These are phyloP conservation scores for Beauveria rudraprayagi DNA, from an alignment of 2,329 filamentous ascomycete species.

Conservation along the genomic window DNA sequence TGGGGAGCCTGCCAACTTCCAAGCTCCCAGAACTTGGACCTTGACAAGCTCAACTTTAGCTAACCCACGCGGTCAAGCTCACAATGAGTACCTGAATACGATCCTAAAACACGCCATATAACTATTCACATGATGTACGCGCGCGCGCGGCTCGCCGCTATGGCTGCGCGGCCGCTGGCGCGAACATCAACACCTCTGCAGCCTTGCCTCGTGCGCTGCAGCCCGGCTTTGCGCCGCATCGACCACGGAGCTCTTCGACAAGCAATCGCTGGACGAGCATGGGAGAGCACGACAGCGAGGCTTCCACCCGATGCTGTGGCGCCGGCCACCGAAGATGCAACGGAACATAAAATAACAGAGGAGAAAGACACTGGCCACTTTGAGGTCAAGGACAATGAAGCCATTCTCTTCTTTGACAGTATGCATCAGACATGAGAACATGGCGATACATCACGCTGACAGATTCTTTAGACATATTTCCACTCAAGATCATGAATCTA, in stretches of 20 bases:
- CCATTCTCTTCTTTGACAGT: constrained; percentile 88
- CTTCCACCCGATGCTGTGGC: background rate
- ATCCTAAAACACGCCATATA: background rate
- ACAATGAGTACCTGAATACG: background rate
- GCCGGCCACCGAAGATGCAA: constrained; percentile 6
- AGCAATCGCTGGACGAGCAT: background rate
- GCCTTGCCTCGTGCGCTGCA: background rate
- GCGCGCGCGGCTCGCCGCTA: background rate
- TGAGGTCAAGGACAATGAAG: constrained; percentile 64
- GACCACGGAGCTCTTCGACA: background rate
- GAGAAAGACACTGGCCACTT: constrained; percentile 76
- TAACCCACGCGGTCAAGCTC: background rate
- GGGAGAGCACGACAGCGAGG: constrained; percentile 15
- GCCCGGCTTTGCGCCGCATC: background rate
- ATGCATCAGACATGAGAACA: constrained; percentile 22
- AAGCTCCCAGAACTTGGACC: background rate
- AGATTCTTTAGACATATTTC: constrained; percentile 62
- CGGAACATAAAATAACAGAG: constrained; percentile 29
- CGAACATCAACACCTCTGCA: background rate
- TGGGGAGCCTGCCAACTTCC: background rate
- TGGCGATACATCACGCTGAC: constrained; percentile 5
- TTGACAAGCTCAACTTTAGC: constrained; percentile 2
- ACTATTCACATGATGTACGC: background rate
- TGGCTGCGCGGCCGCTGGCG: constrained; percentile 9
- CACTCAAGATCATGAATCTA: constrained; percentile 56